Conservation (phyloP, 2,329 filamentous ascomycete genomes). For the Xenoacremonium recifei region DNA sequence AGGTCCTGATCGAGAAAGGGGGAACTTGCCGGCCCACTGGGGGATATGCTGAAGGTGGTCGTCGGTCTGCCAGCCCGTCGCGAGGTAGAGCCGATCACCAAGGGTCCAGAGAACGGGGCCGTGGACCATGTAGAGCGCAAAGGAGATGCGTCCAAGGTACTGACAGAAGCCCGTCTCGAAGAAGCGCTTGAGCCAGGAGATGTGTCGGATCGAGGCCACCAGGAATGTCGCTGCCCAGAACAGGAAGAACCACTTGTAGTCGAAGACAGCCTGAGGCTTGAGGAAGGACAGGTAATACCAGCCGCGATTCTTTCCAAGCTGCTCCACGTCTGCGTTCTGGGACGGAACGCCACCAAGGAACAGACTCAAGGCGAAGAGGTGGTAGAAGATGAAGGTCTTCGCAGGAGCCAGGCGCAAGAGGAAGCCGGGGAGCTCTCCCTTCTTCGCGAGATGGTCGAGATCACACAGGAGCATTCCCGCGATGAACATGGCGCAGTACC, state of each 20-base stretch:
- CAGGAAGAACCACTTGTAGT: conserved; percentile 68
- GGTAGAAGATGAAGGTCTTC: conserved; percentile 52
- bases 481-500: conserved; percentile 59
- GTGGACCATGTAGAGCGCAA: conserved; percentile 62
- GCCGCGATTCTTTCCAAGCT: conserved; percentile 53
- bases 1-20: conserved; percentile 54
- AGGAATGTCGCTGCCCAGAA: conserved; percentile 59
- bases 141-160: conserved; percentile 62
- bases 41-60: conserved; percentile 50
- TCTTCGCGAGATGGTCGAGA: conserved; percentile 53
- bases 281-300: conserved; percentile 61
- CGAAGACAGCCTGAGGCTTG: conserved; percentile 64
- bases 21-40: conserved; percentile 56
- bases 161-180: conserved; percentile 60
- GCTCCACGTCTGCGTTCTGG: conserved; percentile 42
- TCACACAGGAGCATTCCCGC: conserved; percentile 62
- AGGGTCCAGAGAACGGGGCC: conserved; percentile 59
- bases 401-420: conserved; percentile 44
- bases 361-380: conserved; percentile 50
- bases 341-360: conserved; percentile 63
- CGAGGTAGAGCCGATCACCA: conserved; percentile 63
- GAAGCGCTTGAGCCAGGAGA: conserved; percentile 56
- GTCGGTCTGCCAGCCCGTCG: conserved; percentile 53
- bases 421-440: conserved; percentile 49
- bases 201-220: conserved; percentile 54